phyloP scores from a whole-genome alignment of 805 yeast genomes.

The Spathaspora gorwiae region DNA sequence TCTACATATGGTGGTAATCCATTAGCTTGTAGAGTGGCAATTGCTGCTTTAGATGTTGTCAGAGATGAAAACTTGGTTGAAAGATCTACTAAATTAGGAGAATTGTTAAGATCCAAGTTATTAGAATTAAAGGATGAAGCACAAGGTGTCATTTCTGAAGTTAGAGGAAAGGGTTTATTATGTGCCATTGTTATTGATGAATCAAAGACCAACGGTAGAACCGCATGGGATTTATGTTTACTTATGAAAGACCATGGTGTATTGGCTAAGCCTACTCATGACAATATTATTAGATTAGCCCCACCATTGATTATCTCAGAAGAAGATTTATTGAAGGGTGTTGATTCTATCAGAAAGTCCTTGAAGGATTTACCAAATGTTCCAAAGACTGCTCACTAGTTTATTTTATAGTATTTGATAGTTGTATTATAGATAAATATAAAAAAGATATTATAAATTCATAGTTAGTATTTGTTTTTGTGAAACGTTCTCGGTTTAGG shows the following conservation, averaged over 20 bases:
- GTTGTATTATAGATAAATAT: no score
- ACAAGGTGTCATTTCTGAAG: slow-evolving; percentile 53
- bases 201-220: slow-evolving; percentile 74
- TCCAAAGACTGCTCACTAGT: slow-evolving; percentile 39
- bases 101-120: slow-evolving; percentile 58
- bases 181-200: slow-evolving; percentile 90
- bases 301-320: slow-evolving; percentile 91
- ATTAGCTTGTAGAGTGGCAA: slow-evolving; percentile 85
- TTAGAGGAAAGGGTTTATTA: slow-evolving; percentile 80
- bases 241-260: slow-evolving; percentile 85
- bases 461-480: no score
- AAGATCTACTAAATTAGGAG: slow-evolving; percentile 70
- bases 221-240: slow-evolving; percentile 95
- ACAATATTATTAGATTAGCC: slow-evolving; percentile 90
- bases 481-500: no score
- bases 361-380: slow-evolving; percentile 53
- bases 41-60: slow-evolving; percentile 89
- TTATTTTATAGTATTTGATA: no score
- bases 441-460: no score
- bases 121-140: slow-evolving; percentile 48
- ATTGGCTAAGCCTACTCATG: slow-evolving; percentile 95
- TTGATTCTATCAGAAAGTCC: slow-evolving; percentile 62
- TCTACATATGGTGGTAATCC: slow-evolving; percentile 98
- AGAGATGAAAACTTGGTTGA: slow-evolving; percentile 81
- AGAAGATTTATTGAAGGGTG: slow-evolving; percentile 80